These are phyloP conservation scores for Pisolithus microcarpus DNA, from an alignment of 768 basidiomycete species.

Conservation along the genomic window DNA sequence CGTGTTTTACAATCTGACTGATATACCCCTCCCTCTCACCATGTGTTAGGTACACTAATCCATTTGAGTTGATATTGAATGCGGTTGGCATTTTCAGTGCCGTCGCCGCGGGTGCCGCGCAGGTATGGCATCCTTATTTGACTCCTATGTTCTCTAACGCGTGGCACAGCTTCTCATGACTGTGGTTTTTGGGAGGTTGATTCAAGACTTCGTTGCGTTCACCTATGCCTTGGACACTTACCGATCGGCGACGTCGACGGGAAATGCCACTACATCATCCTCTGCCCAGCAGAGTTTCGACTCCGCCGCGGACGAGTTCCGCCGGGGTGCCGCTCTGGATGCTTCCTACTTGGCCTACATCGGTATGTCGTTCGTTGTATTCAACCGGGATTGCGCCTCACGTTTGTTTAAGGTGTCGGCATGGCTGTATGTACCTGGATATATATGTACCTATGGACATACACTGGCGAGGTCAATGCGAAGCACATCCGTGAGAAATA, in stretches of 20 bases:
- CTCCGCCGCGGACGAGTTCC: slow-evolving; percentile 40
- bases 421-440: slow-evolving; percentile 68
- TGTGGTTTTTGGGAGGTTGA: slow-evolving; percentile 78
- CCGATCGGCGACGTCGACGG: background rate
- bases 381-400: background rate
- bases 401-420: slow-evolving; percentile 47
- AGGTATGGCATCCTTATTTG: slow-evolving; percentile 37
- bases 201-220: slow-evolving; percentile 65
- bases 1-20: background rate
- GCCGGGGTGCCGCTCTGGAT: slow-evolving; percentile 43
- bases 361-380: slow-evolving; percentile 36
- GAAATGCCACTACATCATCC: slow-evolving; percentile 24
- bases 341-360: slow-evolving; percentile 62
- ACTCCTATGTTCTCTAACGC: background rate
- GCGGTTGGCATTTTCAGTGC: slow-evolving; percentile 67
- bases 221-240: slow-evolving; percentile 16
- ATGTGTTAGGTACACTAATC: slow-evolving; percentile 61
- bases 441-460: slow-evolving; percentile 66
- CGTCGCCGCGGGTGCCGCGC: slow-evolving; percentile 74
- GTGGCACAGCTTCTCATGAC: slow-evolving; percentile 65
- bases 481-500: slow-evolving; percentile 82
- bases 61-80: slow-evolving; percentile 58
- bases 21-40: background rate
- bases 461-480: slow-evolving; percentile 75
- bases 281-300: slow-evolving; percentile 27